Evolutionary conservation across 805 yeast species (phyloP).

Genomic region (Myxozyma monticola): DNA sequence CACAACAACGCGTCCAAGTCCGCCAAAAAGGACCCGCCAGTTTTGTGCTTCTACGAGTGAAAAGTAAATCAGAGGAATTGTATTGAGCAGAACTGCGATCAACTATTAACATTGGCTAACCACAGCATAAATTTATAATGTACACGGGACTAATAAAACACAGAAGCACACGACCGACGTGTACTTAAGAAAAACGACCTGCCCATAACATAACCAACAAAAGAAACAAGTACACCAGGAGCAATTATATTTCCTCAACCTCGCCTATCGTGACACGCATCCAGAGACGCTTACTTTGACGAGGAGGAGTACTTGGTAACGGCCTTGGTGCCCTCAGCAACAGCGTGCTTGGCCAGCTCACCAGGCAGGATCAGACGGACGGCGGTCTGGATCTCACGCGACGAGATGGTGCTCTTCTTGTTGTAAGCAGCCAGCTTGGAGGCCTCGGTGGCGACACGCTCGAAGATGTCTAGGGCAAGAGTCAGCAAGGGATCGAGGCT

Average conservation of each 20-base stretch:
- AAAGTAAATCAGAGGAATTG: too few relatives aligned
- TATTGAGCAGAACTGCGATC: not conserved
- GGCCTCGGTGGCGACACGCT: constrained; percentile 97
- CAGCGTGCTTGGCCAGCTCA: constrained; percentile 98
- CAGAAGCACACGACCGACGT: constrained; percentile 18
- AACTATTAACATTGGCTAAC: not conserved
- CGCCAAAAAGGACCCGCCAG: too few relatives aligned
- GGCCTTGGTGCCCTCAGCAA: constrained; percentile 74
- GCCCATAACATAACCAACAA: constrained; percentile 30
- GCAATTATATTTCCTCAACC: constrained; percentile 12
- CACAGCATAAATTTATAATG: constrained; percentile 10
- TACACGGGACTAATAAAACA: constrained; percentile 27
- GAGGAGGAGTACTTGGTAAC: constrained; percentile 34
- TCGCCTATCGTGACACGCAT: constrained; percentile 9
- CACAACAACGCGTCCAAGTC: too few relatives aligned
- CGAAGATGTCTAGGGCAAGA: constrained; percentile 62
- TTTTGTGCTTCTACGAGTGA: too few relatives aligned
- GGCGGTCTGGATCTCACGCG: constrained; percentile 98
- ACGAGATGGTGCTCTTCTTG: constrained; percentile 96
- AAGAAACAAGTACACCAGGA: constrained; percentile 19
- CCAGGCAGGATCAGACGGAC: constrained; percentile 98
- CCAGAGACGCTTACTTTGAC: constrained; percentile 4
- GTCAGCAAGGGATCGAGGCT: not conserved
- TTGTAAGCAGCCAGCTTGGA: constrained; percentile 98
- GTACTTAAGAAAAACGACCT: constrained; percentile 8